These are phyloP conservation scores for Acmispon strigosus DNA, from an alignment of 306 rosid species.

Conservation along the genomic window DNA sequence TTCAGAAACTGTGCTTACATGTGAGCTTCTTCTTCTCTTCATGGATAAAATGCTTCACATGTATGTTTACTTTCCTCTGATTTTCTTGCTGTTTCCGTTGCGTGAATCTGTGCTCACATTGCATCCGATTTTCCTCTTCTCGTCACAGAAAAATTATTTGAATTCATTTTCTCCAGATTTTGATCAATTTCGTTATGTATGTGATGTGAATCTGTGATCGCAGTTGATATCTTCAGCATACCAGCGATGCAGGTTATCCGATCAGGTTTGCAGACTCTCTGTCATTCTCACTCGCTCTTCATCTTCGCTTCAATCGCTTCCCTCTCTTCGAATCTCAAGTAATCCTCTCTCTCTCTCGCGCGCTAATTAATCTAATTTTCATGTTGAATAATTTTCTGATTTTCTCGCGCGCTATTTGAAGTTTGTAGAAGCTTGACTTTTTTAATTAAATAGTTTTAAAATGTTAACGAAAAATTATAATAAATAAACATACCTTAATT, in stretches of 20 bases:
- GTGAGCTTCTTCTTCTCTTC: slow-evolving; percentile 20
- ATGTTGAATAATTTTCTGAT: too few relatives aligned
- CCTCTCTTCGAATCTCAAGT: slow-evolving; percentile 51
- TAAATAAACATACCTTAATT: too few relatives aligned
- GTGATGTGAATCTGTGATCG: neutral
- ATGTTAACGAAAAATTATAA: too few relatives aligned
- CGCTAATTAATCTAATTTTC: neutral
- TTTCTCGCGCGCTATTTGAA: neutral
- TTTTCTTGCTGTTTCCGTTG: neutral
- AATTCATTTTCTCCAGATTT: neutral
- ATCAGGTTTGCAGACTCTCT: slow-evolving; percentile 59
- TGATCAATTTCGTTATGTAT: neutral
- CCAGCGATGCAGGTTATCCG: slow-evolving; percentile 71
- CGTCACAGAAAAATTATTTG: neutral
- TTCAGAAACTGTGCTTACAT: slow-evolving; percentile 27
- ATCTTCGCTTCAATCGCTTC: slow-evolving; percentile 31
- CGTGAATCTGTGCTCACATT: neutral
- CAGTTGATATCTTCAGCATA: slow-evolving; percentile 72
- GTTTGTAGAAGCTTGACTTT: neutral
- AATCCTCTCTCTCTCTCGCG: neutral
- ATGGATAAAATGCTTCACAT: neutral
- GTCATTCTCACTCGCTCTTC: slow-evolving; percentile 49
- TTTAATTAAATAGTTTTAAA: too few relatives aligned
- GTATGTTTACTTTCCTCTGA: neutral
- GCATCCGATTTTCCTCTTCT: slow-evolving; percentile 28